A percentile compares a stretch with the other conserved stretches of the same genome.
Evolutionary conservation across 164 flowering plant species (phyloP).

Genomic region (Chloranthus sessilifolius): DNA sequence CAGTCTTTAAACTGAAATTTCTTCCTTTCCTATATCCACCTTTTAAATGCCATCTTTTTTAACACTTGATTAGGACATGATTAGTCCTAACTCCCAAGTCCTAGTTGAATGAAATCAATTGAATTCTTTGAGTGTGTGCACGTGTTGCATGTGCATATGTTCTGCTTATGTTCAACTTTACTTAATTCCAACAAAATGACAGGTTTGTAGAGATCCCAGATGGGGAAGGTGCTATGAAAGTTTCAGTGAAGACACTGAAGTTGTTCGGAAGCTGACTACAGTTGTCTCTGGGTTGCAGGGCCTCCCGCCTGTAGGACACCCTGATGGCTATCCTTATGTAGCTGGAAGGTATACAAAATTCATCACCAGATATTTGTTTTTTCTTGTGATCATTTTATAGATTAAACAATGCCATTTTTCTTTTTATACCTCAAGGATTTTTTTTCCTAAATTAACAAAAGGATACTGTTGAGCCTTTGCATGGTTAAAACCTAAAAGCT

Average conservation of each 20-base stretch:
- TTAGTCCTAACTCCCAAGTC: too few relatives aligned
- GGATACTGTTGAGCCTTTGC: too few relatives aligned
- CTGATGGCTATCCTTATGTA: conserved; percentile 60
- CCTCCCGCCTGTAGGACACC: conserved; percentile 47
- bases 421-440: not conserved
- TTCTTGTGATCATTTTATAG: not conserved
- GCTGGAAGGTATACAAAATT: conserved; percentile 55
- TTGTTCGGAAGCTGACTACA: conserved; percentile 58
- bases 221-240: conserved; percentile 80
- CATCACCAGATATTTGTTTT: not conserved
- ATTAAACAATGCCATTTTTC: not conserved
- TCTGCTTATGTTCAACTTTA: too few relatives aligned
- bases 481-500: not conserved
- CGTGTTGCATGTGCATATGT: too few relatives aligned
- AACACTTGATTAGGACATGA: too few relatives aligned
- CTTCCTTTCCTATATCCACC: too few relatives aligned
- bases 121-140: too few relatives aligned
- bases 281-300: conserved; percentile 64
- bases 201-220: conserved; percentile 73
- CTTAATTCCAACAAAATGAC: too few relatives aligned
- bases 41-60: too few relatives aligned
- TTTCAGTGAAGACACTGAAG: conserved; percentile 57
- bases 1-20: too few relatives aligned
- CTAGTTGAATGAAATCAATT: too few relatives aligned
- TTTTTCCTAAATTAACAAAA: too few relatives aligned